These are phyloP conservation scores for Biancaea sappan DNA, from an alignment of 306 rosid species.

Conservation along the genomic window DNA sequence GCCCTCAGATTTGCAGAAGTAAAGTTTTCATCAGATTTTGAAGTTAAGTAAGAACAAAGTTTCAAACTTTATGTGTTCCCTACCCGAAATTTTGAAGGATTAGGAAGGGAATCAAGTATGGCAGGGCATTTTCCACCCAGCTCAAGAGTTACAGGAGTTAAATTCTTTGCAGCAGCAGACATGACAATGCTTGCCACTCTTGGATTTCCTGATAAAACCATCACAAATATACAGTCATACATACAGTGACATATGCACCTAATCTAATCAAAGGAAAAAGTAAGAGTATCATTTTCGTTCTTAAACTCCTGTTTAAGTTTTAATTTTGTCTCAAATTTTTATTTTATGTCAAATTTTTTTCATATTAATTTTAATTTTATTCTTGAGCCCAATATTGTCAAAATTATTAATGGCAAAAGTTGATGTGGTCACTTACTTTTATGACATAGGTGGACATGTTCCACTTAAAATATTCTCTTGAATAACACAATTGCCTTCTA, in stretches of 20 bases:
- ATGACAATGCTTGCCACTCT: constrained; percentile 59
- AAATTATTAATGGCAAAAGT: too few relatives aligned
- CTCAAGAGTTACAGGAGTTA: constrained; percentile 92
- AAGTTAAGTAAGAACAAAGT: constrained; percentile 11
- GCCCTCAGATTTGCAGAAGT: constrained; percentile 8
- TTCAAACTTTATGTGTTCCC: not conserved
- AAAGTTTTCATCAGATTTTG: constrained; percentile 4
- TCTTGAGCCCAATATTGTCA: too few relatives aligned
- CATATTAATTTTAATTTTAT: too few relatives aligned
- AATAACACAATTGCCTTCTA: too few relatives aligned
- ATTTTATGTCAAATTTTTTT: too few relatives aligned
- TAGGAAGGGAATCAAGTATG: constrained; percentile 69
- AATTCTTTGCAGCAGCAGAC: constrained; percentile 87
- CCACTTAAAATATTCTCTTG: too few relatives aligned
- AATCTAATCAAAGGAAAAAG: too few relatives aligned
- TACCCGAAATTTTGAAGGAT: constrained; percentile 69
- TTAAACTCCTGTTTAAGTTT: too few relatives aligned
- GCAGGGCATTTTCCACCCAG: constrained; percentile 98
- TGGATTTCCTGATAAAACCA: constrained; percentile 71
- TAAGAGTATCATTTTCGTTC: too few relatives aligned
- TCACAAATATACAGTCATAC: not conserved
- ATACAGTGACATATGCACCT: not conserved
- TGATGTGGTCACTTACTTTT: too few relatives aligned
- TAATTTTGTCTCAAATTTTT: too few relatives aligned
- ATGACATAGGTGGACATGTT: too few relatives aligned